Base-by-base conservation (phyloP, 257 asterid genomes). In the Rhazya stricta region DNA sequence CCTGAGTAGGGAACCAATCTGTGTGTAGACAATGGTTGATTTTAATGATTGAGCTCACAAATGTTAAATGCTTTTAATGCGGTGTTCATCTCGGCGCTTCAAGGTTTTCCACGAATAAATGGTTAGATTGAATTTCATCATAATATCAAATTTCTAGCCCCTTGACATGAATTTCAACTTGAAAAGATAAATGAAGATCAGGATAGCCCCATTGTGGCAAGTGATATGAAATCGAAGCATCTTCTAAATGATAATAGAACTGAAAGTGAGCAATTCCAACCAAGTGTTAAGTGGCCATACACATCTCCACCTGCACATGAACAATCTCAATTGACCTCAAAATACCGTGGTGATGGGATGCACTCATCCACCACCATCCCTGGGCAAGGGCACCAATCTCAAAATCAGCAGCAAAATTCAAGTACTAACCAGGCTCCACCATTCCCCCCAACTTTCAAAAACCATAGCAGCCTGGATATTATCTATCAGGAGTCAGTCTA, bases 161-260 rank as follows among this genome's bases (percentile, higher is more conserved):
- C 18, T 7, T 27, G 4, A 25, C 16, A 19, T 66, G 71, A 36
- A 66, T 36, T 36, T 37, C 8, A 15, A 3, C 57, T 42, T 43
- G 43, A 42, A 29, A 61, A 74, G 45, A 43, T 9, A 15, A 74
- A 15, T 60, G 71, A 74, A 46, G 71, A 60, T 42, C 70, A 74
- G 58, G 45, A 30, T 27, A 37, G 39, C 6, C 19, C 29, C 46
- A 41, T 11, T 41, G 72, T n/a, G n/a, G n/a, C 48, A 48, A 63
- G 34, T 29, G 7, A 65, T 32, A 19, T 48, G 25, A 41, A 39
- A 48, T 63, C 9, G 50, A 5, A 21, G 54, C 46, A 36, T 74
- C 71, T 61, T 61, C 61, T n/a, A 60, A 29, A 41, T 61, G 70
- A 58, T 25, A 60, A 30, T 70, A 5, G 29, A 27, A 29, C 74